Percentiles rank a stretch among this genome's conserved stretches.
These are phyloP conservation scores for Acrodontium crateriforme DNA, from an alignment of 2,329 filamentous ascomycete species.

Conservation along the genomic window DNA sequence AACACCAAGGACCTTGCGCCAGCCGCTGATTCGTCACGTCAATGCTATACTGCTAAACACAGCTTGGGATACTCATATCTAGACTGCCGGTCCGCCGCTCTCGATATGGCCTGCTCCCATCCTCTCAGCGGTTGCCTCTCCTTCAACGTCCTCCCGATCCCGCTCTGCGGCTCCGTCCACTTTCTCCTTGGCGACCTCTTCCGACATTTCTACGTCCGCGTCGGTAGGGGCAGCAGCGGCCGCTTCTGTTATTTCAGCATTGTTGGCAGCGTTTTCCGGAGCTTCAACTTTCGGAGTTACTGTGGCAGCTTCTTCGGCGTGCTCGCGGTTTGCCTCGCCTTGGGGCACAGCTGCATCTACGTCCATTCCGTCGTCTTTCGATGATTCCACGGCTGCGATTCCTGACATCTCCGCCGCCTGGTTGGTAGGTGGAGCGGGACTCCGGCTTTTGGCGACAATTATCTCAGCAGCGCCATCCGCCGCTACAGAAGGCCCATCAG, in stretches of 20 bases:
- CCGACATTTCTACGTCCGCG: conserved; percentile 15
- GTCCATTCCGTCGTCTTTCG: conserved; percentile 7
- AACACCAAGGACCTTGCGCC: too few relatives aligned
- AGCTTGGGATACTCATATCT: too few relatives aligned
- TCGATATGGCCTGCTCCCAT: conserved; percentile 9
- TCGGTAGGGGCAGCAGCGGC: conserved; percentile 3
- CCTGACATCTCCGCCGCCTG: conserved; percentile 2
- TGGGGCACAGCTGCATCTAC: conserved; percentile 2
- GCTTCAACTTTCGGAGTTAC: not conserved
- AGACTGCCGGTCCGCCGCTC: conserved; percentile 10
- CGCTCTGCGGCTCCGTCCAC: conserved; percentile 19
- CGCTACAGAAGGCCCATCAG: conserved; percentile 5
- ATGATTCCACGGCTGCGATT: conserved; percentile 6
- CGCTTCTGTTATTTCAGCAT: not conserved
- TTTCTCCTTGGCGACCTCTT: conserved; percentile 13
- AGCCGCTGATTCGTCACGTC: too few relatives aligned
- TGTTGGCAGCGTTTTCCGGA: not conserved
- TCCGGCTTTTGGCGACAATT: conserved; percentile 13
- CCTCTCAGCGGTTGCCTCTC: conserved; percentile 18
- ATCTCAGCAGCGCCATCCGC: conserved; percentile 9
- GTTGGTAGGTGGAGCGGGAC: conserved; percentile 6
- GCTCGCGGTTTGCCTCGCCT: conserved; percentile 1
- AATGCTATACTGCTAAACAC: too few relatives aligned
- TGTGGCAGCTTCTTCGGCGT: not conserved
- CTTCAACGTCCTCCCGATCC: conserved; percentile 15